Conservation (phyloP, 805 yeast genomes). For the Myxozyma sirexii region DNA sequence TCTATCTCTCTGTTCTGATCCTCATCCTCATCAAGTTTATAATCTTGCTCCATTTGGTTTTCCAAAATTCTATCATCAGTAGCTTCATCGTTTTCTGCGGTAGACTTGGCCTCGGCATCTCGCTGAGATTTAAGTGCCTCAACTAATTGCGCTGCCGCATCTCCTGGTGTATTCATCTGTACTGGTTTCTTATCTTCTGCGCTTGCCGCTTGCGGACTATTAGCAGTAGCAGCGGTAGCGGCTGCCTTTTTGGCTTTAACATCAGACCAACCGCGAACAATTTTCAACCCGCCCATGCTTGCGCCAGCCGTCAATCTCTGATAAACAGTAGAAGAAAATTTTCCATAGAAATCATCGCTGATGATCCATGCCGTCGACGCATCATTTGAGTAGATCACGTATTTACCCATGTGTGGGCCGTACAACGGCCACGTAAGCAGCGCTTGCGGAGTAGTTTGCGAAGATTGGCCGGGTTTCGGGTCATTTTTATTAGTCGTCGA, state of each 20-base stretch:
- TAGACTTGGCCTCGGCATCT: background rate
- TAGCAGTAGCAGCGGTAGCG: background rate
- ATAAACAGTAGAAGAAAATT: slow-evolving; percentile 30
- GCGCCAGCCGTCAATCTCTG: slow-evolving; percentile 34
- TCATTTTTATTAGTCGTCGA: no score
- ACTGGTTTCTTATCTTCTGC: background rate
- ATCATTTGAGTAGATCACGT: slow-evolving; percentile 35
- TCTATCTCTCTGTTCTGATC: slow-evolving; percentile 48
- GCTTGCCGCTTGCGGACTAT: no score
- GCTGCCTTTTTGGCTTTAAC: slow-evolving; percentile 7
- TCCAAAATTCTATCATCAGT: slow-evolving; percentile 24
- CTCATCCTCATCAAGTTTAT: slow-evolving; percentile 22
- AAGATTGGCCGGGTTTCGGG: background rate
- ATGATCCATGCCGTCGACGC: slow-evolving; percentile 36
- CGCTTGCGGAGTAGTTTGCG: slow-evolving; percentile 5
- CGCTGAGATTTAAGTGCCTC: slow-evolving; percentile 1
- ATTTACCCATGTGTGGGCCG: slow-evolving; percentile 36
- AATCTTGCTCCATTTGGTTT: slow-evolving; percentile 39
- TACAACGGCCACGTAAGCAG: slow-evolving; percentile 33
- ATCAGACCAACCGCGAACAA: slow-evolving; percentile 38
- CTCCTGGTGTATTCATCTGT: background rate
- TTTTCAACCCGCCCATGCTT: slow-evolving; percentile 36
- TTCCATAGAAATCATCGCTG: slow-evolving; percentile 36
- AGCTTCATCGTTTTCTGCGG: slow-evolving; percentile 19
- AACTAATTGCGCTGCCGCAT: slow-evolving; percentile 5